phyloP scores from a whole-genome alignment of 129 eudicot species.

The Flaveria ramosissima region DNA sequence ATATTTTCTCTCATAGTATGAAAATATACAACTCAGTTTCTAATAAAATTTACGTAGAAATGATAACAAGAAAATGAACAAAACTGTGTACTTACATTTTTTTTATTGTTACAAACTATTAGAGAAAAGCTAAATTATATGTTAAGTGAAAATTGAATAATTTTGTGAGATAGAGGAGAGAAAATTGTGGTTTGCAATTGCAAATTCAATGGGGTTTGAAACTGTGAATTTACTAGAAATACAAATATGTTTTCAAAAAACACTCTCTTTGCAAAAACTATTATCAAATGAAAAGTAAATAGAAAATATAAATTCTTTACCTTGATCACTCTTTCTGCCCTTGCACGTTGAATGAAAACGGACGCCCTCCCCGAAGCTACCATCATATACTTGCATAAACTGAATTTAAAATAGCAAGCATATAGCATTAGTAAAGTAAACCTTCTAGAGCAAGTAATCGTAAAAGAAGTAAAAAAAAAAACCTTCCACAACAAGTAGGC shows the following conservation, averaged over 20 bases:
- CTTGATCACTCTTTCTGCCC: conserved; percentile 58
- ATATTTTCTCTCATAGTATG: too few species aligned
- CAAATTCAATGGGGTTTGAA: not conserved
- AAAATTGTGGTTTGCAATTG: not conserved
- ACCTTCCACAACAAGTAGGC: conserved; percentile 97
- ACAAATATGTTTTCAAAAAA: not conserved
- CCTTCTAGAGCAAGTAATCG: conserved; percentile 2
- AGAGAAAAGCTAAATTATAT: too few species aligned
- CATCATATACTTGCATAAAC: conserved; percentile 90
- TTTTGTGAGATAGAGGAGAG: not conserved
- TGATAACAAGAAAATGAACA: not conserved
- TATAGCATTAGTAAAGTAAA: not conserved
- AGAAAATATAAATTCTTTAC: conserved; percentile 33
- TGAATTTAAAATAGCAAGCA: conserved; percentile 28
- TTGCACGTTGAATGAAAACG: conserved; percentile 65
- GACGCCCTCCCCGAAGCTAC: conserved; percentile 95
- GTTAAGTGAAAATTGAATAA: too few species aligned
- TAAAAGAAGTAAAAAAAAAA: not conserved
- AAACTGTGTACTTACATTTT: not conserved
- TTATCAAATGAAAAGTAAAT: not conserved
- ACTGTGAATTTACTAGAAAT: too few species aligned
- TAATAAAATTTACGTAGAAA: too few species aligned
- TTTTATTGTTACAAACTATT: too few species aligned
- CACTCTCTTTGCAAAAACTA: not conserved
- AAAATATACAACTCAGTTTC: not conserved